A percentile compares a stretch with the other conserved stretches of the same genome.
Evolutionary conservation across 1,139 yeast genomes (phyloP).

Genomic region (Casaregolazyma suthepensis): DNA sequence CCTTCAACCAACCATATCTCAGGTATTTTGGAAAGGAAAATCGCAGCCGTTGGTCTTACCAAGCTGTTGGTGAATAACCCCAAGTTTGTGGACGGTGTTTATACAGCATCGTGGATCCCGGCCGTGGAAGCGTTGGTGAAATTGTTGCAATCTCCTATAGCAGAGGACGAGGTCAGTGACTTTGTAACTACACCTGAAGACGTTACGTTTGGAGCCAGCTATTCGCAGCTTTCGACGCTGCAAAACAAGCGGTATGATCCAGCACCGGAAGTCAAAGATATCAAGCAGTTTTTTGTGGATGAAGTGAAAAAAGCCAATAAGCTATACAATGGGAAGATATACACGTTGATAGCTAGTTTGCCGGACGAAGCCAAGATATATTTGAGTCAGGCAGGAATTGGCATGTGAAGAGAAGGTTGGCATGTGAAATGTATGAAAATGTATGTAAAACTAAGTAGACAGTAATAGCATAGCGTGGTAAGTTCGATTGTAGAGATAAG

Average conservation of each 20-base stretch:
- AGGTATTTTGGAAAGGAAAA: conserved; percentile 67
- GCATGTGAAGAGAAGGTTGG: conserved; percentile 15
- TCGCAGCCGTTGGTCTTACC: conserved; percentile 67
- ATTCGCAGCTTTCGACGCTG: conserved; percentile 65
- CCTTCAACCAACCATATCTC: conserved; percentile 62
- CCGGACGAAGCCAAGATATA: conserved; percentile 36
- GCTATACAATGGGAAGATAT: conserved; percentile 18
- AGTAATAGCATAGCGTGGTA: neutral
- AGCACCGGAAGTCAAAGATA: conserved; percentile 41
- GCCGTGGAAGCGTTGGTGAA: conserved; percentile 50
- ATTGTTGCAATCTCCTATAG: conserved; percentile 36
- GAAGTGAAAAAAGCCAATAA: conserved; percentile 33
- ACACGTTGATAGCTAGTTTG: conserved; percentile 32
- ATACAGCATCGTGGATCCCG: conserved; percentile 41
- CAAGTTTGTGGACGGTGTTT: conserved; percentile 35
- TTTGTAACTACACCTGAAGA: conserved; percentile 50
- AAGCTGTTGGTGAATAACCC: conserved; percentile 46
- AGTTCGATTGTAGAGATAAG: too few species aligned
- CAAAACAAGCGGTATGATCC: conserved; percentile 65
- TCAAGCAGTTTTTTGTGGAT: conserved; percentile 35
- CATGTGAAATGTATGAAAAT: neutral
- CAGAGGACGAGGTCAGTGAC: conserved; percentile 25
- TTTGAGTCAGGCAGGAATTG: conserved; percentile 30
- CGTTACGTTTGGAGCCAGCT: conserved; percentile 76
- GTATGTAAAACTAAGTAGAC: neutral